Evolutionary conservation across 495 filamentous ascomycete species (phyloP).

Genomic region (Penicillium nucicola): DNA sequence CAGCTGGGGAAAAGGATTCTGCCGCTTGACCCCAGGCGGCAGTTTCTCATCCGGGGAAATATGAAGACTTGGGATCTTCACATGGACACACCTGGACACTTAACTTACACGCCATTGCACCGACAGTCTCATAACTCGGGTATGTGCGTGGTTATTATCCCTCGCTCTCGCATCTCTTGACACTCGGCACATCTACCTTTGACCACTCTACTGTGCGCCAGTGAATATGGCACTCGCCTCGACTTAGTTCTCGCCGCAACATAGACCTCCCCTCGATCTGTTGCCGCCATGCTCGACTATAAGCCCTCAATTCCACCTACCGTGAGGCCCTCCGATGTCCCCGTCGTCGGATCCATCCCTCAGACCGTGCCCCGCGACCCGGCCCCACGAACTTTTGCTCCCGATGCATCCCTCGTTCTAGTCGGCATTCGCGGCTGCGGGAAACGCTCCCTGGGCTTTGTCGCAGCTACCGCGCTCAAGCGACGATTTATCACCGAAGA

Average conservation of each 20-base stretch:
- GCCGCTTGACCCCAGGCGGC: background rate
- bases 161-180: background rate
- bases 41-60: background rate
- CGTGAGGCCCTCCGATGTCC: background rate
- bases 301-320: background rate
- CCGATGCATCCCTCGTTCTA: slow-evolving; percentile 70
- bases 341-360: slow-evolving; percentile 1
- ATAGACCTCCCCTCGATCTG: background rate
- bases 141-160: background rate
- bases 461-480: slow-evolving; percentile 70
- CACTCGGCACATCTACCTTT: background rate
- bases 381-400: slow-evolving; percentile 50
- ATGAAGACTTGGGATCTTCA: too few species aligned
- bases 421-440: slow-evolving; percentile 75
- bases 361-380: slow-evolving; percentile 41
- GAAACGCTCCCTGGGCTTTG: slow-evolving; percentile 75
- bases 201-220: background rate
- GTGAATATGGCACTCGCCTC: slow-evolving; percentile 3
- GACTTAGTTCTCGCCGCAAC: too few species aligned
- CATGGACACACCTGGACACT: background rate
- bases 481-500: slow-evolving; percentile 75
- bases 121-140: background rate
- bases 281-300: background rate
- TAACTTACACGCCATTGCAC: background rate
- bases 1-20: background rate